A percentile compares a stretch with the other conserved stretches of the same genome.
Evolutionary conservation across 2,329 filamentous ascomycete species (phyloP).

Genomic region (Hypoxylon sp.): DNA sequence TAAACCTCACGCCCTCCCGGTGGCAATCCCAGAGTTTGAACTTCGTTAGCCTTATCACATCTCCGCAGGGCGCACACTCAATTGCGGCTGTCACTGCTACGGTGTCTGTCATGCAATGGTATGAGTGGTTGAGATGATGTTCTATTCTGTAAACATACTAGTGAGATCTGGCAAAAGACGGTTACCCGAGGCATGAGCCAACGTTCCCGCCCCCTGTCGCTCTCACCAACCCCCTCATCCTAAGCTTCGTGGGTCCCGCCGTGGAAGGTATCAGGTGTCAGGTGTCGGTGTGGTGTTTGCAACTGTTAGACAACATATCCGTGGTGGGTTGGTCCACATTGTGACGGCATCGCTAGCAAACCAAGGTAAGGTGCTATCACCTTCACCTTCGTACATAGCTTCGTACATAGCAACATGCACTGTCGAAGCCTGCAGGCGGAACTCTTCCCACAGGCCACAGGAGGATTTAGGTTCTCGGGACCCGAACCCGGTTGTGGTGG

Average conservation of each 20-base stretch:
- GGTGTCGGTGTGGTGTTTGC: slow-evolving; percentile 11
- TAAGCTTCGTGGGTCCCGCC: slow-evolving; percentile 19
- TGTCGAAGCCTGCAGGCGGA: neutral
- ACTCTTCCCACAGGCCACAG: slow-evolving; percentile 1
- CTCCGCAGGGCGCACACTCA: neutral
- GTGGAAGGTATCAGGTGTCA: slow-evolving; percentile 7
- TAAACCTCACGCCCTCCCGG: slow-evolving; percentile 5
- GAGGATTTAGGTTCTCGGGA: slow-evolving; percentile 1
- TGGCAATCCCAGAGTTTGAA: slow-evolving; percentile 1
- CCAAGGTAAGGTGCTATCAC: slow-evolving; percentile 9
- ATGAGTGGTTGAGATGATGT: no score
- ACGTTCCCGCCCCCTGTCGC: slow-evolving; percentile 7
- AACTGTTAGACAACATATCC: neutral
- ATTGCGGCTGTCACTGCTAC: neutral
- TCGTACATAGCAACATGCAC: no score
- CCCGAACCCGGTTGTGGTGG: neutral
- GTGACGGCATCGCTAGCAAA: slow-evolving; percentile 6
- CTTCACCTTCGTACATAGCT: no score
- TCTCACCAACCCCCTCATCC: slow-evolving; percentile 10
- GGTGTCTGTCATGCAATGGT: no score
- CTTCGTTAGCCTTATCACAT: neutral
- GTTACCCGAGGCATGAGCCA: neutral
- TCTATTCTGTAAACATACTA: no score
- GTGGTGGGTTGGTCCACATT: slow-evolving; percentile 7
- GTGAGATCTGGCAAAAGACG: neutral